Conservation (phyloP, 176 grass and related monocot species). For the Puya raimondii region DNA sequence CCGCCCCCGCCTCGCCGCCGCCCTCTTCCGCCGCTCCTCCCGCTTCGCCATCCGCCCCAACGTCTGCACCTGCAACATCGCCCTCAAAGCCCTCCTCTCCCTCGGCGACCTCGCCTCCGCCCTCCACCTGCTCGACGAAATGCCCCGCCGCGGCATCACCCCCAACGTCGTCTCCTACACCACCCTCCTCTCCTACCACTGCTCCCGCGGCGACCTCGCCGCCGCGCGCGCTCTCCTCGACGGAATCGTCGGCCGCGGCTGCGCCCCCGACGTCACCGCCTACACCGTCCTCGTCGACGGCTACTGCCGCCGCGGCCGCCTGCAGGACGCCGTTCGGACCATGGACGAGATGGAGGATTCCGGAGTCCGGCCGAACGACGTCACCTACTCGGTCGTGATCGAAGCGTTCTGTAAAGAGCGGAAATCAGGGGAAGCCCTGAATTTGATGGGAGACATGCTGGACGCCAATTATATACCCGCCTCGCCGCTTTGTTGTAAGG, state of each 20-base stretch:
- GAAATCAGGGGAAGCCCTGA: slow-evolving; percentile 35
- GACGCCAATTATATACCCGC: slow-evolving; percentile 24
- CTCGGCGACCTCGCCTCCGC: slow-evolving; percentile 34
- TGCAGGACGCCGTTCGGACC: slow-evolving; percentile 50
- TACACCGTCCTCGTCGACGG: slow-evolving; percentile 63
- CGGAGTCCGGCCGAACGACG: slow-evolving; percentile 41
- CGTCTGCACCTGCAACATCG: slow-evolving; percentile 63
- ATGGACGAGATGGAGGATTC: slow-evolving; percentile 75
- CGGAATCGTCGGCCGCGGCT: slow-evolving; percentile 31
- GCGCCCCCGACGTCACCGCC: slow-evolving; percentile 41
- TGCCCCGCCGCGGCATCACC: slow-evolving; percentile 46
- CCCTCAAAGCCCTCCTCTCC: slow-evolving; percentile 30
- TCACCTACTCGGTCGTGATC: slow-evolving; percentile 60
- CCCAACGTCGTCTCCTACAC: slow-evolving; percentile 61
- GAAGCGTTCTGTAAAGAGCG: slow-evolving; percentile 45
- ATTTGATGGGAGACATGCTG: slow-evolving; percentile 54
- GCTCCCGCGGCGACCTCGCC: slow-evolving; percentile 32
- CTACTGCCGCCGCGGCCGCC: slow-evolving; percentile 28
- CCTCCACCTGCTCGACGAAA: slow-evolving; percentile 57
- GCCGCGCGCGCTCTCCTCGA: slow-evolving; percentile 39
- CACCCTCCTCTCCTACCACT: slow-evolving; percentile 44
- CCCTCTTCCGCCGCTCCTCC: slow-evolving; percentile 51
- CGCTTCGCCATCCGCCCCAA: slow-evolving; percentile 56
- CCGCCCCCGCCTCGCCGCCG: slow-evolving; percentile 37
- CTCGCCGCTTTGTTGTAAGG: slow-evolving; percentile 50